Evolutionary conservation across 805 yeast genomes (phyloP).

Genomic region (Tetrapisispora phaffii): DNA sequence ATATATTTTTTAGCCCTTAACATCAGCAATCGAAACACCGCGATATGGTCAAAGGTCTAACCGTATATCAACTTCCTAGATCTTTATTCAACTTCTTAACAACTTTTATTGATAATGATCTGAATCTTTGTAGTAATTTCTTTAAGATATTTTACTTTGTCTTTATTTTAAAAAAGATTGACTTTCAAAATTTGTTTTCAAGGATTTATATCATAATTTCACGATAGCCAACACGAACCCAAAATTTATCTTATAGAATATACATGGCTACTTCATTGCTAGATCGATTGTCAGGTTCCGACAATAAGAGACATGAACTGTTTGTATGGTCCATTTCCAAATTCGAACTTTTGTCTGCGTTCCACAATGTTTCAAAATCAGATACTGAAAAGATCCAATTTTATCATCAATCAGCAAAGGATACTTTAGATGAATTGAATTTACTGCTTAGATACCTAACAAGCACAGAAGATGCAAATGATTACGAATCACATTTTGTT

Average conservation of each 20-base stretch:
- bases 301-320: slow-evolving; percentile 16
- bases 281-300: slow-evolving; percentile 5
- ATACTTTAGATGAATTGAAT: slow-evolving; percentile 7
- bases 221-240: not conserved
- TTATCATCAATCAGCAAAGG: slow-evolving; percentile 2
- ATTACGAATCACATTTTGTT: slow-evolving; percentile 17
- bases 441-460: slow-evolving; percentile 8
- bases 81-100: too few species aligned
- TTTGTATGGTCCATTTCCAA: slow-evolving; percentile 15
- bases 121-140: too few species aligned
- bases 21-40: too few species aligned
- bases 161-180: too few species aligned
- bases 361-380: not conserved
- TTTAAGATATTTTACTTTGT: too few species aligned
- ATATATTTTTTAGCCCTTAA: too few species aligned
- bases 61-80: too few species aligned
- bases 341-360: not conserved
- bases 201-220: too few species aligned
- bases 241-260: not conserved
- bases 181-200: too few species aligned
- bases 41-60: too few species aligned
- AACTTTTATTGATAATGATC: too few species aligned
- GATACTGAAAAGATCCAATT: not conserved
- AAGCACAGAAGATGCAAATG: slow-evolving; percentile 8
- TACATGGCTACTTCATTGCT: not conserved